Evolutionary conservation across 2,329 filamentous ascomycete species (phyloP).

Genomic region (Clarireedia monteithiana): DNA sequence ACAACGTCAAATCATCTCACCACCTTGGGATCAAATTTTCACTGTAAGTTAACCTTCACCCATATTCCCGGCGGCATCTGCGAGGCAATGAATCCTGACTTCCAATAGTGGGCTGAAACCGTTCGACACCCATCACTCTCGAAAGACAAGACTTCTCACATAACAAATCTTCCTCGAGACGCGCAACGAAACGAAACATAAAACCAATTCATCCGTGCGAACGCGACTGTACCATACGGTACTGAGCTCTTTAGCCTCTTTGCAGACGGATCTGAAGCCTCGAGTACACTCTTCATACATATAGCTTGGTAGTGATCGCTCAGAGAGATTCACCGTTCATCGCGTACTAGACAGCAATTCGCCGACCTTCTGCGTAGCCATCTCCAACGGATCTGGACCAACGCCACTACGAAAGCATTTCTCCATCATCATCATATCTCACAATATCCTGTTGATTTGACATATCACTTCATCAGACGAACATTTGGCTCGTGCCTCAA

Average conservation of each 20-base stretch:
- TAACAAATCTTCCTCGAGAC: background rate
- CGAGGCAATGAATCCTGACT: background rate
- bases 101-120: background rate
- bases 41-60: background rate
- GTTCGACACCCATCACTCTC: background rate
- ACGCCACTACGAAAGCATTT: conserved; percentile 2
- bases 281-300: background rate
- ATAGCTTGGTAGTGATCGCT: background rate
- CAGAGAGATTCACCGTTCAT: background rate
- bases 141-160: background rate
- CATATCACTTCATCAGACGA: conserved; percentile 23
- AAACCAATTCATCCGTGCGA: background rate
- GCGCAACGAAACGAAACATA: background rate
- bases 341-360: background rate
- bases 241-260: background rate
- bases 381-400: background rate
- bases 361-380: background rate
- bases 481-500: conserved; percentile 27
- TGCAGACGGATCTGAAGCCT: background rate
- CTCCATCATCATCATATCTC: background rate
- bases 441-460: conserved; percentile 6
- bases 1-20: conserved; percentile 1
- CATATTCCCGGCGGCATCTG: background rate
- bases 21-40: background rate
- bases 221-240: background rate